phyloP scores from a whole-genome alignment of 768 basidiomycete species.

The Mycena metata region DNA sequence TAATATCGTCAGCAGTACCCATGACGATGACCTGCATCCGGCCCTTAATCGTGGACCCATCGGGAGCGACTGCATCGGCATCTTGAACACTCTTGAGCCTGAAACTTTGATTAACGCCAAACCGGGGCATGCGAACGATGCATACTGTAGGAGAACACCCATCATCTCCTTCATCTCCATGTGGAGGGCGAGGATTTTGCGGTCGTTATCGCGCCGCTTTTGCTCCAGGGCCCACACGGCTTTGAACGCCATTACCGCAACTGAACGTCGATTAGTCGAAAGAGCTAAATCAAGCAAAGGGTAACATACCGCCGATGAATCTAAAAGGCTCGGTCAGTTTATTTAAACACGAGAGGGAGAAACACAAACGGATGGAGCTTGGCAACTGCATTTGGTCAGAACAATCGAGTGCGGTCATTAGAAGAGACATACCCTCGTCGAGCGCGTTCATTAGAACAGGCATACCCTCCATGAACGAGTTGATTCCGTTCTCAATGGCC shows the following conservation, averaged over 20 bases:
- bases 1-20: conserved; percentile 46
- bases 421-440: conserved; percentile 38
- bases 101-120: background rate
- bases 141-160: conserved; percentile 50
- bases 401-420: conserved; percentile 43
- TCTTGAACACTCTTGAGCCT: conserved; percentile 51
- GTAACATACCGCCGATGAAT: conserved; percentile 30
- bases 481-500: conserved; percentile 19
- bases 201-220: conserved; percentile 56
- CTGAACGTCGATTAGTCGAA: conserved; percentile 27
- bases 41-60: conserved; percentile 48
- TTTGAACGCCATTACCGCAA: conserved; percentile 57
- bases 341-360: background rate
- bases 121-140: background rate
- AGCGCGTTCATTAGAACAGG: conserved; percentile 42
- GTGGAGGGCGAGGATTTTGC: conserved; percentile 51
- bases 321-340: conserved; percentile 5
- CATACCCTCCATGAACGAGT: conserved; percentile 30
- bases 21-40: conserved; percentile 47
- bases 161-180: conserved; percentile 59
- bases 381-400: conserved; percentile 32
- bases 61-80: conserved; percentile 42
- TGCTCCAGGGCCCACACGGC: conserved; percentile 54
- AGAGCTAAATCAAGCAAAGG: too few species aligned
- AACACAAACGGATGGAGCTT: conserved; percentile 44